These are phyloP conservation scores for Aegilops speltoides DNA, from an alignment of 176 grass and related monocot genomes.

Conservation along the genomic window DNA sequence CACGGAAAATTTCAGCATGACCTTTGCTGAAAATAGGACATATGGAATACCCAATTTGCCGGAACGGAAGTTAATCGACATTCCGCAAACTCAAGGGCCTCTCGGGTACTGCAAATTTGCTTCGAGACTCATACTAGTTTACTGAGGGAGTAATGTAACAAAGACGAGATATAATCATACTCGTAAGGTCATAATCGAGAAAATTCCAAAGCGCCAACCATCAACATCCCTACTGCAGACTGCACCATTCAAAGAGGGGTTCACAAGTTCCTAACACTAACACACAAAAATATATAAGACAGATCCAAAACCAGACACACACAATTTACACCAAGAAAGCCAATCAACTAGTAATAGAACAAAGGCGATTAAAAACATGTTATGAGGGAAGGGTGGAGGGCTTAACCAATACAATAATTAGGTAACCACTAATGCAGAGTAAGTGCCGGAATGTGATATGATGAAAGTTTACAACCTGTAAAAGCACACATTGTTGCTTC, in stretches of 20 bases:
- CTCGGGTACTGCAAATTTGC: no score
- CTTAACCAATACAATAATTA: neutral
- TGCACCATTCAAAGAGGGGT: neutral
- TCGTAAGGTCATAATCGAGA: no score
- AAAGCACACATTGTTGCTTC: neutral
- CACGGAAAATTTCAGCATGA: no score
- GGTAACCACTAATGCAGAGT: neutral
- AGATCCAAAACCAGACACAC: neutral
- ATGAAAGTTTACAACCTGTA: neutral
- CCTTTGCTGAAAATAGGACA: no score
- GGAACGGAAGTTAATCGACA: no score
- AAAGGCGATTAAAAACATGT: neutral
- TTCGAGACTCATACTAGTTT: no score
- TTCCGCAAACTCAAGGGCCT: no score
- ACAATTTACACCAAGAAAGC: neutral
- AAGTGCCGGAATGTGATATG: neutral
- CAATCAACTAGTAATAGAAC: neutral
- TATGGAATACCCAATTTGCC: no score
- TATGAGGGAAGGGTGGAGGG: neutral
- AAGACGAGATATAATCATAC: neutral
- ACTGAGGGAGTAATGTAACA: neutral
- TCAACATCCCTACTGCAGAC: neutral
- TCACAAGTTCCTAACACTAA: neutral
- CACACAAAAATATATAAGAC: neutral
- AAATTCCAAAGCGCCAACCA: neutral